phyloP scores from a whole-genome alignment of 345 rosid genomes.

The Melaleuca alternifolia region DNA sequence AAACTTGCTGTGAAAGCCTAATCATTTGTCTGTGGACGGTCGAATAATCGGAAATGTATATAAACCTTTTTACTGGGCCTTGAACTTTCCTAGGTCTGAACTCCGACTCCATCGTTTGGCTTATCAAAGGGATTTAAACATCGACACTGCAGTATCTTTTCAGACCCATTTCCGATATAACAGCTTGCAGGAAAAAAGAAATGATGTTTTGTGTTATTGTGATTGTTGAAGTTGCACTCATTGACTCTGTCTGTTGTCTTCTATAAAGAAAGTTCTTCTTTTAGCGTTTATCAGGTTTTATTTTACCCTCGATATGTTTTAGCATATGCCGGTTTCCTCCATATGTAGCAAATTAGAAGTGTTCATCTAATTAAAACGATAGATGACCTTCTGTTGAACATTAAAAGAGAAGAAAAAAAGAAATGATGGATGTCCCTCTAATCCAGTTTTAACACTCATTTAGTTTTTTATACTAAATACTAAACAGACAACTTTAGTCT shows the following conservation, averaged over 20 bases:
- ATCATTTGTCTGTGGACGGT: neutral
- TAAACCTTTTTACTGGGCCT: neutral
- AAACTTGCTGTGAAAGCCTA: neutral
- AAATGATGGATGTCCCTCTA: neutral
- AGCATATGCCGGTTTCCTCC: neutral
- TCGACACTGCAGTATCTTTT: neutral
- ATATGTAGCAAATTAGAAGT: neutral
- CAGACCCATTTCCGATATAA: neutral
- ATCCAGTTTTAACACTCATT: neutral
- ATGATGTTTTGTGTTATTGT: neutral
- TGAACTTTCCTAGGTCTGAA: neutral
- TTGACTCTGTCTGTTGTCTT: neutral
- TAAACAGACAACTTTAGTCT: neutral
- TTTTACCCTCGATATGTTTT: neutral
- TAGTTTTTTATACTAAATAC: neutral
- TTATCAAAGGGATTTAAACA: neutral
- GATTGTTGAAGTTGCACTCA: neutral
- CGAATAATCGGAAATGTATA: neutral
- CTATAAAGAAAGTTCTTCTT: neutral
- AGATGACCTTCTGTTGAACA: neutral
- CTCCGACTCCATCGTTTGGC: neutral
- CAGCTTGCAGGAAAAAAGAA: neutral
- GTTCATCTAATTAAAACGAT: neutral
- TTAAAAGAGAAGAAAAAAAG: neutral
- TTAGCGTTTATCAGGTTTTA: neutral